Conservation (phyloP, 106 monocot genomes). For the Dactylorhiza incarnata region DNA sequence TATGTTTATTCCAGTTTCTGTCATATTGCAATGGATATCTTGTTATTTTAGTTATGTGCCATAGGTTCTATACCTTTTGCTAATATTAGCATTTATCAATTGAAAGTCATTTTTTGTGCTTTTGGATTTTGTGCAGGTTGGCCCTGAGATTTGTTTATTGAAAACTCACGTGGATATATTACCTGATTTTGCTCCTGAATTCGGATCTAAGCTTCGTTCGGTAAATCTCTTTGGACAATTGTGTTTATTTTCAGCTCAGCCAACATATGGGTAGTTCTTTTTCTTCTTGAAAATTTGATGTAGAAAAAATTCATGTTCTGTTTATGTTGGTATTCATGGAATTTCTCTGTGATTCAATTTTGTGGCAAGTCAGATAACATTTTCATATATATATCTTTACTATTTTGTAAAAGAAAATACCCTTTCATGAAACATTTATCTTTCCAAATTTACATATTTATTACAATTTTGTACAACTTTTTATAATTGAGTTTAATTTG, state of each 20-base stretch:
- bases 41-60: neutral
- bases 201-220: constrained; percentile 59
- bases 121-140: constrained; percentile 49
- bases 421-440: too few species aligned
- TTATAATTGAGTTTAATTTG: too few species aligned
- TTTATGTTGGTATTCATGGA: neutral
- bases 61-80: neutral
- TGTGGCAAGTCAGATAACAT: neutral
- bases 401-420: too few species aligned
- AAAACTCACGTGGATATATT: constrained; percentile 97
- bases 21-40: neutral
- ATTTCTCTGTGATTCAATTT: neutral
- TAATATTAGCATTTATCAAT: neutral
- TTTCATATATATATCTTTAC: neutral
- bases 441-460: too few species aligned
- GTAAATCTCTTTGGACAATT: constrained; percentile 28
- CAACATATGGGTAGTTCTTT: neutral
- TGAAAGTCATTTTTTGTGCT: neutral
- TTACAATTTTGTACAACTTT: too few species aligned
- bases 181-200: constrained; percentile 79
- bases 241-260: neutral
- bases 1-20: neutral
- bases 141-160: constrained; percentile 86
- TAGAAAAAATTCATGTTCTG: neutral
- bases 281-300: neutral